Conservation (phyloP, 2,329 filamentous ascomycete species). For the Celoporthe dispersa region DNA sequence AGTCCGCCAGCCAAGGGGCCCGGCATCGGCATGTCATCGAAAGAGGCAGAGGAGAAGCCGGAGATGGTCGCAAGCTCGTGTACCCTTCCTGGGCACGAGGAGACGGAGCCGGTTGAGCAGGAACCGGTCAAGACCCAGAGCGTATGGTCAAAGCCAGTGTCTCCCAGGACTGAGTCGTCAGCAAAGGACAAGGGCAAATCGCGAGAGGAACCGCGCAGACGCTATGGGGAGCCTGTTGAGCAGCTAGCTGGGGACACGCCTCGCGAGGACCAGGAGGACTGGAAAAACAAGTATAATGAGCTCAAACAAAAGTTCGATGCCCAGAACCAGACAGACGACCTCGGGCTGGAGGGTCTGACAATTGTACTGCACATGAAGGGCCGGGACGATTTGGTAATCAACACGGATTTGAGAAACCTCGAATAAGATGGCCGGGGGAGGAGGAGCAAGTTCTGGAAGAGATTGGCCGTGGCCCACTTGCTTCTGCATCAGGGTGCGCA, state of each 20-base stretch:
- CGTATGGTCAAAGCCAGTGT: neutral
- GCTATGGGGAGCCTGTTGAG: neutral
- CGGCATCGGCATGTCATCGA: neutral
- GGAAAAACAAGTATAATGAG: slow-evolving; percentile 47
- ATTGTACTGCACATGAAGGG: slow-evolving; percentile 55
- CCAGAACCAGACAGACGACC: slow-evolving; percentile 36
- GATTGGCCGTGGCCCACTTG: neutral
- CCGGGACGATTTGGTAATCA: slow-evolving; percentile 56
- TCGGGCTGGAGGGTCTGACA: slow-evolving; percentile 53
- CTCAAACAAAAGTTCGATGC: slow-evolving; percentile 44
- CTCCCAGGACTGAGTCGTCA: neutral
- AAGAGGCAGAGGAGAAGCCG: slow-evolving; percentile 1
- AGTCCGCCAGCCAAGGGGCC: slow-evolving; percentile 1
- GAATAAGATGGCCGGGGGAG: slow-evolving; percentile 1
- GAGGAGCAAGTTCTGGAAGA: neutral
- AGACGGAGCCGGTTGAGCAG: neutral
- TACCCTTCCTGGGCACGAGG: neutral
- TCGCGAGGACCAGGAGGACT: slow-evolving; percentile 44
- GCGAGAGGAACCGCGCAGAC: neutral
- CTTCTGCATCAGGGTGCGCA: neutral
- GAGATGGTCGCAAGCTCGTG: neutral
- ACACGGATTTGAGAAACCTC: slow-evolving; percentile 47
- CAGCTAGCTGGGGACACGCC: neutral
- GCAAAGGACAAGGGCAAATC: slow-evolving; percentile 10
- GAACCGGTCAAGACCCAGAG: neutral